Conservation (phyloP, 1,284 basidiomycete genomes). For the Chiua sp. region DNA sequence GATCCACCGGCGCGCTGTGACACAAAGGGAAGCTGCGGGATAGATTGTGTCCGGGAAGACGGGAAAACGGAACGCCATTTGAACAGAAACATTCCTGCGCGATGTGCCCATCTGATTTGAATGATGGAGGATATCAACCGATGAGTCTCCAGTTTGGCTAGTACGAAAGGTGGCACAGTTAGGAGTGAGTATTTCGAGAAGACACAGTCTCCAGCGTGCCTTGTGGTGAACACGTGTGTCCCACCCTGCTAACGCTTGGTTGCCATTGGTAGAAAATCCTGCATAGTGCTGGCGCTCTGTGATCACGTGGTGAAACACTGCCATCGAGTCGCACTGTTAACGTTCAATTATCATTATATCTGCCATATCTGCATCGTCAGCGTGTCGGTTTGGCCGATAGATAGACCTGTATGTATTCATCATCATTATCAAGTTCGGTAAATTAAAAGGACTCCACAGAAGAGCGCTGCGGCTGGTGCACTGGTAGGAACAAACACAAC, state of each 20-base stretch:
- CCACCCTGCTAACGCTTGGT: not conserved
- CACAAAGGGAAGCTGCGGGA: constrained; percentile 1
- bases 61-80: constrained; percentile 33
- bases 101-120: not conserved
- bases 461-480: constrained; percentile 1
- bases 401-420: not conserved
- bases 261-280: not conserved
- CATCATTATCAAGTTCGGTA: not conserved
- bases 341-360: too few species aligned
- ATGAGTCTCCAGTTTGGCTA: not conserved
- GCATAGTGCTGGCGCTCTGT: too few species aligned
- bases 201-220: constrained; percentile 10
- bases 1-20: constrained; percentile 10
- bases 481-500: constrained; percentile 19
- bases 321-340: too few species aligned
- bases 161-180: constrained; percentile 8
- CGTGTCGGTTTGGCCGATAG: too few species aligned
- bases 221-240: constrained; percentile 30
- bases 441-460: not conserved
- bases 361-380: not conserved
- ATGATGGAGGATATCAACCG: too few species aligned
- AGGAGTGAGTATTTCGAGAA: constrained; percentile 9
- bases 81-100: not conserved
- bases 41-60: not conserved
- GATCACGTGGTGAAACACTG: too few species aligned